Conservation (phyloP, 2,329 filamentous ascomycete species). For the Falciphora oryzae region DNA sequence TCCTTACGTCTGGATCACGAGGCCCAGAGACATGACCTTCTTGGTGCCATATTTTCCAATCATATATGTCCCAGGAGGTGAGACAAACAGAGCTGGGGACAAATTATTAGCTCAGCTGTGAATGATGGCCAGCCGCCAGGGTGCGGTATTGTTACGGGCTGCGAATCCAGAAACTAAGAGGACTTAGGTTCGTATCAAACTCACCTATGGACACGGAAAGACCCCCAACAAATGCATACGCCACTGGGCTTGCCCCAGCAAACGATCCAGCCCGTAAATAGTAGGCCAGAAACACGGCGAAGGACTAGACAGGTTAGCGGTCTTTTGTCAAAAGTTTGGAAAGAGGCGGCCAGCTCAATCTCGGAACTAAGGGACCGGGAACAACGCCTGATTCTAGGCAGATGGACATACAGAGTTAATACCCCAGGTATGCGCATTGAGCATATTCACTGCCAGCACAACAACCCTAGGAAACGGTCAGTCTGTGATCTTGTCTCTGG, state of each 20-base stretch:
- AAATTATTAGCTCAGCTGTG: not conserved
- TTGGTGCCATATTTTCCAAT: constrained; percentile 59
- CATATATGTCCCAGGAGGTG: constrained; percentile 59
- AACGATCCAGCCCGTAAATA: constrained; percentile 55
- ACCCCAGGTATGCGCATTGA: constrained; percentile 71
- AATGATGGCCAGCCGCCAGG: not conserved
- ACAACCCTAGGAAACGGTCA: constrained; percentile 37
- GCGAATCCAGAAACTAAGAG: not conserved
- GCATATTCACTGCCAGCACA: constrained; percentile 45
- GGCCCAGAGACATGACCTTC: constrained; percentile 57
- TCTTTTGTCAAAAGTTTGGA: not conserved
- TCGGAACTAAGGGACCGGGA: too few species aligned
- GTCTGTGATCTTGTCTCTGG: not conserved
- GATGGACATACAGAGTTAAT: constrained; percentile 53
- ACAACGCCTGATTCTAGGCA: too few species aligned
- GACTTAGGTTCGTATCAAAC: constrained; percentile 10
- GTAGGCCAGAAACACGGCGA: constrained; percentile 51
- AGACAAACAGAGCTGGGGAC: constrained; percentile 55
- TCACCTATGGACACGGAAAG: constrained; percentile 54
- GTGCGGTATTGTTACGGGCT: too few species aligned
- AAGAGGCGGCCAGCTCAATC: not conserved
- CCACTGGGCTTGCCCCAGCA: constrained; percentile 55
- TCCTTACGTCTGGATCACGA: constrained; percentile 51
- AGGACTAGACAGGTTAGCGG: constrained; percentile 32
- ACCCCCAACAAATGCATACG: constrained; percentile 74